A percentile compares a stretch with the other conserved stretches of the same genome.
These are phyloP conservation scores for Salvia sclarea DNA, from an alignment of 305 asterid species.

Conservation along the genomic window DNA sequence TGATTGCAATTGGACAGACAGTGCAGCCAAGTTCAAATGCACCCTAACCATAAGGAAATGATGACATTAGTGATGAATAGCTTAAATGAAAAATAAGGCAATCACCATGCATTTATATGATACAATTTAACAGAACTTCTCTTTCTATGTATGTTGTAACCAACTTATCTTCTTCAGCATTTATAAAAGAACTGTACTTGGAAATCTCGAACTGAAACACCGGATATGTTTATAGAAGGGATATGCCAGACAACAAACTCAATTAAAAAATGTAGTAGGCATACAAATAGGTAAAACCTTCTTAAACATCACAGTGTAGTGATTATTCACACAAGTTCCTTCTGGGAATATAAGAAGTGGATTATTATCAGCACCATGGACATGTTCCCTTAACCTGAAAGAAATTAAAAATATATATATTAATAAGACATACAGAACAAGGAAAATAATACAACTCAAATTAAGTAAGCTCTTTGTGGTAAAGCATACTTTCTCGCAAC, in stretches of 20 bases:
- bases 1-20: slow-evolving; percentile 94
- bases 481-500: slow-evolving; percentile 81
- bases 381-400: slow-evolving; percentile 90
- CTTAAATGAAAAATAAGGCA: not conserved
- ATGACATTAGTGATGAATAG: slow-evolving; percentile 14
- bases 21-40: slow-evolving; percentile 95
- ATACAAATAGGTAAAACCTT: slow-evolving; percentile 53
- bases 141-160: not conserved
- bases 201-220: not conserved
- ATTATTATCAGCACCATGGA: slow-evolving; percentile 83
- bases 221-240: slow-evolving; percentile 6
- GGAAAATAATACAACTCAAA: slow-evolving; percentile 24
- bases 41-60: slow-evolving; percentile 57
- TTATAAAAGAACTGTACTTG: slow-evolving; percentile 9
- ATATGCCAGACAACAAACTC: not conserved
- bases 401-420: slow-evolving; percentile 8
- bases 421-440: slow-evolving; percentile 12
- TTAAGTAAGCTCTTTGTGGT: slow-evolving; percentile 11
- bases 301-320: slow-evolving; percentile 97
- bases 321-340: slow-evolving; percentile 98
- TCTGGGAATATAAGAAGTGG: slow-evolving; percentile 99
- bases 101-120: slow-evolving; percentile 18
- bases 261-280: slow-evolving; percentile 8
- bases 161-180: slow-evolving; percentile 18
- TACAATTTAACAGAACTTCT: not conserved